Evolutionary conservation across 1,139 yeast species (phyloP).

Genomic region (Suhomyces panamericanus): DNA sequence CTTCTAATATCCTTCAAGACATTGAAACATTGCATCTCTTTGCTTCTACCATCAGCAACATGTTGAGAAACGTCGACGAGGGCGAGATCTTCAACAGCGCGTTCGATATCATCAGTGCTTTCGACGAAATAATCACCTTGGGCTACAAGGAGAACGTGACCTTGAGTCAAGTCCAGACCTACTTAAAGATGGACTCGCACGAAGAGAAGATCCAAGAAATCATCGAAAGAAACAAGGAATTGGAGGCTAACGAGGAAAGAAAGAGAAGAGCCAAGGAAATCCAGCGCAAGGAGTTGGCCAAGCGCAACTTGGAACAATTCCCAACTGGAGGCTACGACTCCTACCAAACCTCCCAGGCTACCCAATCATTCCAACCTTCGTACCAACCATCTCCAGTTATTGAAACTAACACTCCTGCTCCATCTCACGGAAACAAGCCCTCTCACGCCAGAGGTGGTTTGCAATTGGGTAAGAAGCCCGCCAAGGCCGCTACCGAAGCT

Average conservation of each 20-base stretch:
- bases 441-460: constrained; percentile 65
- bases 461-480: constrained; percentile 72
- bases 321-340: constrained; percentile 21
- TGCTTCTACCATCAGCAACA: constrained; percentile 74
- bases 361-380: constrained; percentile 32
- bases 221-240: constrained; percentile 93
- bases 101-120: constrained; percentile 86
- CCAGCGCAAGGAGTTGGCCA: constrained; percentile 80
- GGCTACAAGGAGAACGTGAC: constrained; percentile 92
- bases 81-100: constrained; percentile 81
- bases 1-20: constrained; percentile 91
- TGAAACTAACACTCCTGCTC: constrained; percentile 9
- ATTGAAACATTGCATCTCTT: constrained; percentile 88
- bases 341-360: constrained; percentile 24
- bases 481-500: constrained; percentile 31
- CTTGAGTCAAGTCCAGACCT: constrained; percentile 79
- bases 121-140: constrained; percentile 87
- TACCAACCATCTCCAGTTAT: constrained; percentile 38
- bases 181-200: constrained; percentile 96
- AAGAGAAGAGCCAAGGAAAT: constrained; percentile 95
- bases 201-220: constrained; percentile 98
- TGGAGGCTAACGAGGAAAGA: constrained; percentile 96
- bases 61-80: constrained; percentile 76
- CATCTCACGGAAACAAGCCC: constrained; percentile 20
- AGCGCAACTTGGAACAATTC: constrained; percentile 47